A percentile compares a stretch with the other conserved stretches of the same genome.
These are phyloP conservation scores for Colletotrichum horii DNA, from an alignment of 2,329 filamentous ascomycete genomes.

Conservation along the genomic window DNA sequence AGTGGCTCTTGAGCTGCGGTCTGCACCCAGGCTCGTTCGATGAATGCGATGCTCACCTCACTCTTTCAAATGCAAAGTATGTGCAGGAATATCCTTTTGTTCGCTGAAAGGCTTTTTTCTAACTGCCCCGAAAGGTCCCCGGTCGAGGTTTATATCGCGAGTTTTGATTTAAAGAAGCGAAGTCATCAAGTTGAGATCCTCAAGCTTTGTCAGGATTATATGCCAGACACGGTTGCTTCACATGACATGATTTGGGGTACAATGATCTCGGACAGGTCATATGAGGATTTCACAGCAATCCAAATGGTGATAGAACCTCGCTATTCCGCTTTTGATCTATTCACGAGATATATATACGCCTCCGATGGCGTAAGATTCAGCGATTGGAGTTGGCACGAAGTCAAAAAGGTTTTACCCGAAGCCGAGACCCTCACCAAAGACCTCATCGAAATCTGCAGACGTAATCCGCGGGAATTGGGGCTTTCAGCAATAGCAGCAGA, in stretches of 20 bases:
- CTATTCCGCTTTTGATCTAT: fast-evolving
- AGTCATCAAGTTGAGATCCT: not conserved
- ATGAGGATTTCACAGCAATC: fast-evolving
- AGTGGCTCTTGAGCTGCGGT: not conserved
- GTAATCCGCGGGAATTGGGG: no score
- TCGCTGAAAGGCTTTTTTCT: no score
- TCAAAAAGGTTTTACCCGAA: not conserved
- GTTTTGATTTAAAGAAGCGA: fast-evolving
- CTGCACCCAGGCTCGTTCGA: fast-evolving
- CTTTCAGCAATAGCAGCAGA: fast-evolving
- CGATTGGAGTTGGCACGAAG: not conserved
- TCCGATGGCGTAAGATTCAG: fast-evolving
- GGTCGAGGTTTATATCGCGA: fast-evolving
- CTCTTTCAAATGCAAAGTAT: no score
- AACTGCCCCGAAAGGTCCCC: fast-evolving
- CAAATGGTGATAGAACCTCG: fast-evolving
- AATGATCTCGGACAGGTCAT: fast-evolving
- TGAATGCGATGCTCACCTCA: not conserved
- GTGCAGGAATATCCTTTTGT: no score
- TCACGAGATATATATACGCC: fast-evolving
- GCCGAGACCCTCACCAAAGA: not conserved
- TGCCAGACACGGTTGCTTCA: fast-evolving
- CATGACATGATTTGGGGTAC: fast-evolving
- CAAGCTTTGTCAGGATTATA: not conserved
- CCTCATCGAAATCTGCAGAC: fast-evolving